phyloP scores from a whole-genome alignment of 768 basidiomycete genomes.

The Macrolepiota dolichaula region DNA sequence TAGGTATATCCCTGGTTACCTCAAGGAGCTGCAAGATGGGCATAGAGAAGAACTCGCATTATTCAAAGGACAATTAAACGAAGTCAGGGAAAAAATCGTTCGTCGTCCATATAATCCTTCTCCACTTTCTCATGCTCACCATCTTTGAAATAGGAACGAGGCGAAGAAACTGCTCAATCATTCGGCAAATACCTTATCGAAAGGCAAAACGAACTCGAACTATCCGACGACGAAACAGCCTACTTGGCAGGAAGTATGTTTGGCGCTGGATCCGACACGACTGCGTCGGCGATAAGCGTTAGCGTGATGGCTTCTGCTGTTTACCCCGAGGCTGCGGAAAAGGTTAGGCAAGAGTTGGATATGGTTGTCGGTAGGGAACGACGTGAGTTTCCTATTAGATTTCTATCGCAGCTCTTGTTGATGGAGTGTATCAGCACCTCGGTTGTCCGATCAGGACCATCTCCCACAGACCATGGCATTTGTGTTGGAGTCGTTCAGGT shows the following conservation, averaged over 20 bases:
- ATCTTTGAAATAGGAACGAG: slow-evolving; percentile 23
- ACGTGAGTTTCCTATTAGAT: slow-evolving; percentile 19
- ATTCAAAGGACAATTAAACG: slow-evolving; percentile 49
- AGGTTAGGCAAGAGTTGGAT: slow-evolving; percentile 56
- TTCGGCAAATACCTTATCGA: slow-evolving; percentile 60
- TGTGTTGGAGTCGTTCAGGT: slow-evolving; percentile 46
- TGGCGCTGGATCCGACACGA: slow-evolving; percentile 67
- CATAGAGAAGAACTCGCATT: slow-evolving; percentile 53
- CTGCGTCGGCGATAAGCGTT: slow-evolving; percentile 55
- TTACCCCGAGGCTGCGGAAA: slow-evolving; percentile 47
- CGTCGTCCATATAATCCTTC: slow-evolving; percentile 2
- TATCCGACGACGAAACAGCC: slow-evolving; percentile 54
- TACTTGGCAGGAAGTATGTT: slow-evolving; percentile 66
- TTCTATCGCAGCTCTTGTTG: not conserved
- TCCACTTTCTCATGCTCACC: not conserved
- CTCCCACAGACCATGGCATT: slow-evolving; percentile 47
- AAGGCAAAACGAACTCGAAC: slow-evolving; percentile 47
- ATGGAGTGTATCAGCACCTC: slow-evolving; percentile 27
- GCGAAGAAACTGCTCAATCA: slow-evolving; percentile 36
- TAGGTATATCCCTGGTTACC: slow-evolving; percentile 58
- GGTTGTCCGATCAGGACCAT: slow-evolving; percentile 34
- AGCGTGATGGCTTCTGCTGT: slow-evolving; percentile 55
- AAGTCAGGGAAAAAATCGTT: slow-evolving; percentile 45
- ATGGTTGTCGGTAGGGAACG: slow-evolving; percentile 44
- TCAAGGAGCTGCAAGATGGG: slow-evolving; percentile 51